Evolutionary conservation across 1,139 yeast species (phyloP).

Genomic region (Yamadazyma dushanensis): DNA sequence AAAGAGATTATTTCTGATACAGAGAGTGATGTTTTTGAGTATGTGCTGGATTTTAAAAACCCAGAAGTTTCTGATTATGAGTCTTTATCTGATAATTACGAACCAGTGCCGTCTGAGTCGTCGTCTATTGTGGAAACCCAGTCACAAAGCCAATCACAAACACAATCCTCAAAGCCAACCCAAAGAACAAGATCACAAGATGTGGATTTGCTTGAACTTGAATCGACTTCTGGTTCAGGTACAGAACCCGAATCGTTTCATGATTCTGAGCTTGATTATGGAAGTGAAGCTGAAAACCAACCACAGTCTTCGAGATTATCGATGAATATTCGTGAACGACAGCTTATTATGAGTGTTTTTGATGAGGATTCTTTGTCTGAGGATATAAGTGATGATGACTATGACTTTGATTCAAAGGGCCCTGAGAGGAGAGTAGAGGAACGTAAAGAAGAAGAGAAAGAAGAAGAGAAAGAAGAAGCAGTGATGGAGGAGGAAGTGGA

Average conservation of each 20-base stretch:
- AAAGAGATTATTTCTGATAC: no score
- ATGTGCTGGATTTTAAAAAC: conserved; percentile 1
- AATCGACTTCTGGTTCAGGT: background rate
- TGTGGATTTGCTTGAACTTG: conserved; percentile 1
- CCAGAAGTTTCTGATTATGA: background rate
- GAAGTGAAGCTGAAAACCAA: background rate
- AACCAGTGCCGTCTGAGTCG: background rate
- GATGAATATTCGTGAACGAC: conserved; percentile 6
- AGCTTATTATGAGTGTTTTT: conserved; percentile 9
- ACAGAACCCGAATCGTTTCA: conserved; percentile 6
- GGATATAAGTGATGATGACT: background rate
- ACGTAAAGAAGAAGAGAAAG: background rate
- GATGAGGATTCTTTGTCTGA: conserved; percentile 4
- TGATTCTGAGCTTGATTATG: conserved; percentile 9
- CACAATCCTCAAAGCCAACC: background rate
- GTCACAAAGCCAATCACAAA: background rate
- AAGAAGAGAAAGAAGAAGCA: no score
- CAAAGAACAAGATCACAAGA: conserved; percentile 4
- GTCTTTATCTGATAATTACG: conserved; percentile 3
- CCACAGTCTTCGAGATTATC: conserved; percentile 1
- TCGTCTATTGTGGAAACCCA: background rate
- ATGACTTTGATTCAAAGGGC: no score
- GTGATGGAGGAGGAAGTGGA: no score
- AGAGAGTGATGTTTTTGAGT: background rate
- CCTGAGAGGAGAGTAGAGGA: background rate